Conservation (phyloP, 1,284 basidiomycete genomes). For the Kwoniella shivajii region DNA sequence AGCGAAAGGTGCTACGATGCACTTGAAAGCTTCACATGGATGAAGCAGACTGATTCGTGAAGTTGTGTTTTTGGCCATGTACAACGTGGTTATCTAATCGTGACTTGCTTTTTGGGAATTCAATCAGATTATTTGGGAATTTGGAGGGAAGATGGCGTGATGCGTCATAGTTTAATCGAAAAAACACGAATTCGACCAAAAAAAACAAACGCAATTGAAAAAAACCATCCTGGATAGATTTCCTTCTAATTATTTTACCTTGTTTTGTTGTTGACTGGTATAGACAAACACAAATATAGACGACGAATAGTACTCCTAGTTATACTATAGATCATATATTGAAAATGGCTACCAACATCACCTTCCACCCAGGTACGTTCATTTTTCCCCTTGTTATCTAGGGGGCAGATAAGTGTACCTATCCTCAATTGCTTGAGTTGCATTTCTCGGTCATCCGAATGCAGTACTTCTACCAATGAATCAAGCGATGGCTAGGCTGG, state of each 20-base stretch:
- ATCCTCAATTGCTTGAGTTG: too few species aligned
- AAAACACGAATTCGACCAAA: too few species aligned
- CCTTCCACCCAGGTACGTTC: conserved; percentile 68
- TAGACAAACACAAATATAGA: too few species aligned
- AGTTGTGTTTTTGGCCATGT: background rate
- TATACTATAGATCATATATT: conserved; percentile 6
- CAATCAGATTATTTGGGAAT: conserved; percentile 2
- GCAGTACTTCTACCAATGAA: background rate
- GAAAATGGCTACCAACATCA: conserved; percentile 81
- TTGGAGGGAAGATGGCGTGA: conserved; percentile 2
- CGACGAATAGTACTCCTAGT: too few species aligned
- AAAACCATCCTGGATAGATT: too few species aligned
- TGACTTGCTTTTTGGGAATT: conserved; percentile 2
- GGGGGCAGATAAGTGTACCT: too few species aligned
- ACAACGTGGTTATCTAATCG: conserved; percentile 17
- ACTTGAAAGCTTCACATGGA: too few species aligned
- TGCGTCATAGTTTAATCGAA: too few species aligned
- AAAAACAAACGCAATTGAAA: too few species aligned
- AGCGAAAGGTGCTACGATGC: too few species aligned
- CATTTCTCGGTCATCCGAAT: background rate
- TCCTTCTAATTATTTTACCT: background rate
- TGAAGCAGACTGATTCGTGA: too few species aligned
- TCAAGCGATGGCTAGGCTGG: background rate
- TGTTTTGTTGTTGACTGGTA: background rate
- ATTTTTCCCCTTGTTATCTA: background rate